Conservation (phyloP, 208 protist species). For the Crithidia sp. region DNA sequence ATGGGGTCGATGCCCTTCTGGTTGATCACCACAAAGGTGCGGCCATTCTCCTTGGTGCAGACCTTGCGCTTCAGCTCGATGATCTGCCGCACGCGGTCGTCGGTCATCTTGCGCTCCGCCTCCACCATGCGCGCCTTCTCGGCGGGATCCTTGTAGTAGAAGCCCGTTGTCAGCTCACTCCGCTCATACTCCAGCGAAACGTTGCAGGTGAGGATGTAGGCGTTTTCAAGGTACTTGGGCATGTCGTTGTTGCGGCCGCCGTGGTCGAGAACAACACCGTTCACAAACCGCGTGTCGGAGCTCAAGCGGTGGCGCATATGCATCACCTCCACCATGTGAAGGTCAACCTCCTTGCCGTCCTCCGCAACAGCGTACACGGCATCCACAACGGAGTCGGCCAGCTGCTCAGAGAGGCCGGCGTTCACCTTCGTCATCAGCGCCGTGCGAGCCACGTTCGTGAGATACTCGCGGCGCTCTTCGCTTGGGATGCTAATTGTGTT, state of each 20-base stretch:
- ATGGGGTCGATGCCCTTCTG: constrained; percentile 99
- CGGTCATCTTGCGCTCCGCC: constrained; percentile 97
- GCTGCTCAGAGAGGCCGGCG: constrained; percentile 67
- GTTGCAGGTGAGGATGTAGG: constrained; percentile 99
- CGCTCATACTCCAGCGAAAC: constrained; percentile 99
- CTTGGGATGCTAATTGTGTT: constrained; percentile 75
- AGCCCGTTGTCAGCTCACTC: constrained; percentile 98
- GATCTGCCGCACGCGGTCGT: constrained; percentile 97
- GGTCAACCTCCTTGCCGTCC: constrained; percentile 91
- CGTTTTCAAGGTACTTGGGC: constrained; percentile 97
- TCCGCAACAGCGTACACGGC: constrained; percentile 92
- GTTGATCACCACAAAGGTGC: constrained; percentile 99
- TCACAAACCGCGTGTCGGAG: constrained; percentile 96
- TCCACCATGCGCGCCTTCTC: constrained; percentile 98
- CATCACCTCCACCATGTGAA: constrained; percentile 99
- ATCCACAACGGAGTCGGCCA: constrained; percentile 97
- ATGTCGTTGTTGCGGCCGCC: constrained; percentile 99
- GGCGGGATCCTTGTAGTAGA: constrained; percentile 98
- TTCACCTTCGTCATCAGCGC: constrained; percentile 96
- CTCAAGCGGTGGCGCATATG: constrained; percentile 98
- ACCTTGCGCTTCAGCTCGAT: constrained; percentile 99
- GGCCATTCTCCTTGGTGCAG: constrained; percentile 93
- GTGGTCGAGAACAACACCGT: constrained; percentile 99
- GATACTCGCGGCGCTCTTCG: constrained; percentile 88
- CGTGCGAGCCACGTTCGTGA: constrained; percentile 96